Conservation (phyloP, 257 asterid genomes). For the Cordia subcordata region DNA sequence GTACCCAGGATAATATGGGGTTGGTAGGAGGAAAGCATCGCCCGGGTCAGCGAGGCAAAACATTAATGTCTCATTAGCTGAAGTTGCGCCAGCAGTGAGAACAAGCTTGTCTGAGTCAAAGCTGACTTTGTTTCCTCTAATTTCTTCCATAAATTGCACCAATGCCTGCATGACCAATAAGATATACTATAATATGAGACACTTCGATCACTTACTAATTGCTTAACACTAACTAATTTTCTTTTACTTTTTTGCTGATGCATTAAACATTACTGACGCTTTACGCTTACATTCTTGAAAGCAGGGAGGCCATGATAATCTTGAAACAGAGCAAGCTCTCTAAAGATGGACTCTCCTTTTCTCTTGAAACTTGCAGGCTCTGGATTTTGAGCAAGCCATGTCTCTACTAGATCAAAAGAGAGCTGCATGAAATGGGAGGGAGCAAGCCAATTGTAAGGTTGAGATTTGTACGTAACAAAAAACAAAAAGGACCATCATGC, state of each 20-base stretch:
- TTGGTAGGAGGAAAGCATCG: constrained; percentile 66
- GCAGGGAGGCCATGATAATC: constrained; percentile 39
- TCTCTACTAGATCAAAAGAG: constrained; percentile 33
- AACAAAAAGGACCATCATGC: background rate
- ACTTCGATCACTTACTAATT: background rate
- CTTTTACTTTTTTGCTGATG: constrained; percentile 4
- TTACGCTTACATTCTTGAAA: constrained; percentile 21
- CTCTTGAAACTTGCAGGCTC: constrained; percentile 24
- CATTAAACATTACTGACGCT: background rate
- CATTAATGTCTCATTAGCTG: constrained; percentile 63
- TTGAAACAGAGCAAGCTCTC: constrained; percentile 35
- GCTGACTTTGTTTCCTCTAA: constrained; percentile 59
- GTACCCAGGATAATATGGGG: constrained; percentile 84
- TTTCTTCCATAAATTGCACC: constrained; percentile 59
- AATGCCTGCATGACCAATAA: constrained; percentile 50
- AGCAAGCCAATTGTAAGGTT: background rate
- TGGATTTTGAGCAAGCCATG: constrained; percentile 33
- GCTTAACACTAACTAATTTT: background rate
- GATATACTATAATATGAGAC: constrained; percentile 18
- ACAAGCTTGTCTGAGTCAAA: constrained; percentile 52
- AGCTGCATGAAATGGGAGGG: constrained; percentile 15
- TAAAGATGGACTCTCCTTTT: constrained; percentile 31
- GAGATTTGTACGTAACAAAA: background rate
- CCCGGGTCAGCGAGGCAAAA: constrained; percentile 75
- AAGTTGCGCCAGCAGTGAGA: constrained; percentile 74